A percentile compares a stretch with the other conserved stretches of the same genome.
phyloP scores from a whole-genome alignment of 352 stramenopile species.

The Plasmopara halstedii region DNA sequence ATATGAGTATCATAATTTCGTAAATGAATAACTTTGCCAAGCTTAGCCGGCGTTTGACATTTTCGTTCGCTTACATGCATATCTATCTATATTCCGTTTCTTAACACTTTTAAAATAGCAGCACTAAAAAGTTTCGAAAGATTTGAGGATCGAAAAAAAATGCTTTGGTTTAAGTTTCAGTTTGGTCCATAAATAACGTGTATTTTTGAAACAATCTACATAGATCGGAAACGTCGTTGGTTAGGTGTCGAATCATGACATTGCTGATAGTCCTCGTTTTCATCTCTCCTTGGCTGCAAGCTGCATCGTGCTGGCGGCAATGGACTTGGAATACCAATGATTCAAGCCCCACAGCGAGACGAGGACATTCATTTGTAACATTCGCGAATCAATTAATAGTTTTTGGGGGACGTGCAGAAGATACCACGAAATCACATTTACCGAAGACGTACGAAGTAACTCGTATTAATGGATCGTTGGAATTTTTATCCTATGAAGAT shows the following conservation, averaged over 20 bases:
- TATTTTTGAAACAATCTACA: too few species aligned
- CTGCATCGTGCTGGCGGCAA: constrained; percentile 56
- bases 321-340: constrained; percentile 64
- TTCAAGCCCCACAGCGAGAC: constrained; percentile 56
- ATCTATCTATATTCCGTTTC: too few species aligned
- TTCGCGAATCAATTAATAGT: constrained; percentile 80
- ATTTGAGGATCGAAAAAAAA: too few species aligned
- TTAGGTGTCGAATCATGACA: constrained; percentile 5
- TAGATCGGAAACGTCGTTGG: constrained; percentile 23
- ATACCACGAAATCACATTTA: constrained; percentile 79
- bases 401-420: constrained; percentile 90
- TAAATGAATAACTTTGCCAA: too few species aligned
- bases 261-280: constrained; percentile 8
- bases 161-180: too few species aligned
- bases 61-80: too few species aligned
- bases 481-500: constrained; percentile 86
- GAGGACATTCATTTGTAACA: constrained; percentile 85
- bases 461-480: constrained; percentile 63
- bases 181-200: too few species aligned
- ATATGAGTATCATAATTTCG: too few species aligned
- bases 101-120: too few species aligned
- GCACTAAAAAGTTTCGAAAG: too few species aligned
- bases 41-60: too few species aligned
- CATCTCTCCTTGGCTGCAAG: constrained; percentile 2
- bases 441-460: constrained; percentile 90